Base-by-base conservation (phyloP, 2,329 filamentous ascomycete species). In the Colletotrichum eleusines region DNA sequence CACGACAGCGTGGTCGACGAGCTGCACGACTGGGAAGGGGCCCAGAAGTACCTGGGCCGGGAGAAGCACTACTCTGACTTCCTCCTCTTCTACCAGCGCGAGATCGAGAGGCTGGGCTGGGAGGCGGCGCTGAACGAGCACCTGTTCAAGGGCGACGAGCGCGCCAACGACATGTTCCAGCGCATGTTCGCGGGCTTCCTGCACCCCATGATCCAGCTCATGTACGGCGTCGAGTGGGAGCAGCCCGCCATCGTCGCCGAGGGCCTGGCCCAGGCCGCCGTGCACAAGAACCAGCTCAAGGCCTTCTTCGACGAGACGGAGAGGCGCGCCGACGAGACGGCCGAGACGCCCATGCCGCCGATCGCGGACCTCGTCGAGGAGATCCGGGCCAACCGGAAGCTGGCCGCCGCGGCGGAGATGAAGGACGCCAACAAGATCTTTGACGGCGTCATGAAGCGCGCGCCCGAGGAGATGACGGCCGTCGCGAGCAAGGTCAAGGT, bases 201-300 rank as follows among this genome's bases (percentile, higher is more conserved):
- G 2, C 94, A 97, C 76, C 94, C 94, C 2, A 82, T 96, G 20
- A 95, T 97, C 73, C 94, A 97, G 77, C 86, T 97, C 26, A 92
- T 94, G 59, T 97, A 94, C 77, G 94, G 92, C 5, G 78, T 97
- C 44, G 94, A 97, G 78, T 97, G 94, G 83, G 79, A 87, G 12
- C 94, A 97, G 77, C 93, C 93, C 2, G 92, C 92, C 46, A 90
- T 97, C 70, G 86, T 97, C 35, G 93, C 94, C 7, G 89, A 95
- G 81, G 94, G 84, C 1, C 87, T 97, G 23, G 93, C 94, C 0
- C 91, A 97, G 81, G 85, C 92, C 1, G 89, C 91, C 9, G 88
- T 94, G 1, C 93, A 97, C 76, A 81, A 85, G 8, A 81, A 85
- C 53, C 86, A 87, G 79, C 83, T 92, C 1, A 82, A 80, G 1